Conservation (phyloP, 140 eudicot genomes). For the Cichorium intybus region DNA sequence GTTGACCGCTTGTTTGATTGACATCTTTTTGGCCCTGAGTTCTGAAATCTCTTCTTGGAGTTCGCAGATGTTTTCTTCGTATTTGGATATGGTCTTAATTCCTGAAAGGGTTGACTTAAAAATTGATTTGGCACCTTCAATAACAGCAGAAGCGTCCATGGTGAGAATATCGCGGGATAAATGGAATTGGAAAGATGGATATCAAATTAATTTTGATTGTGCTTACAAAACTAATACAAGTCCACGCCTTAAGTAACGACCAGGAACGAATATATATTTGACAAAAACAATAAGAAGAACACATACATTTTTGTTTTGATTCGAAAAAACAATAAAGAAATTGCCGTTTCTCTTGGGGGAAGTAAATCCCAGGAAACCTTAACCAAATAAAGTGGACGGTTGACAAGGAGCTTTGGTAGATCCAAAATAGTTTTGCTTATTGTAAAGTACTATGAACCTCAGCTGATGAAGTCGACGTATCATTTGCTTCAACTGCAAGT, state of each 20-base stretch:
- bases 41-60: slow-evolving; percentile 9
- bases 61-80: slow-evolving; percentile 11
- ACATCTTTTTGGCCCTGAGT: slow-evolving; percentile 10
- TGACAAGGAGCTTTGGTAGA: background rate
- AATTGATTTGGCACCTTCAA: slow-evolving; percentile 20
- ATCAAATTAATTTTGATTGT: background rate
- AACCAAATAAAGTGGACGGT: too few species aligned
- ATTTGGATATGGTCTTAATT: slow-evolving; percentile 16
- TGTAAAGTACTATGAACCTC: too few species aligned
- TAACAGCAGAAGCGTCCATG: slow-evolving; percentile 11
- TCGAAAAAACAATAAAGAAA: background rate
- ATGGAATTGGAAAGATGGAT: too few species aligned
- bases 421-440: background rate
- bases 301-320: background rate
- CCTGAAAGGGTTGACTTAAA: slow-evolving; percentile 6
- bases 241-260: background rate
- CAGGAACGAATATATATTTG: background rate
- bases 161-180: background rate
- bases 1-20: slow-evolving; percentile 16
- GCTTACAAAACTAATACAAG: background rate
- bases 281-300: background rate
- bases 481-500: too few species aligned
- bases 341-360: slow-evolving; percentile 5
- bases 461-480: too few species aligned
- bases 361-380: background rate